Percentiles rank a stretch among this genome's conserved stretches.
These are phyloP conservation scores for Vitis vinifera DNA, from an alignment of 164 flowering plant genomes.

Conservation along the genomic window DNA sequence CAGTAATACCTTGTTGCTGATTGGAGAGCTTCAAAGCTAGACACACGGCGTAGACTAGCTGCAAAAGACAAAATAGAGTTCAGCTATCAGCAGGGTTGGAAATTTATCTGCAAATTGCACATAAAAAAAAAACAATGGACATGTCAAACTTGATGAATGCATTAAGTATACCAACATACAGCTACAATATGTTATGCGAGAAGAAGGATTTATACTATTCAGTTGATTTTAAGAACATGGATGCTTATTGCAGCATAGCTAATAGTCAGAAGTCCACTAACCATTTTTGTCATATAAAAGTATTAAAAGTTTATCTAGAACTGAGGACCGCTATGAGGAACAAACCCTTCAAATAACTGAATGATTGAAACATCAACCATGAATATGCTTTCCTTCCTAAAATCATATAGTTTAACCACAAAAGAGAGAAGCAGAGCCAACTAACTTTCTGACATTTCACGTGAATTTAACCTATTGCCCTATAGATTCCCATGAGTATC, in stretches of 20 bases:
- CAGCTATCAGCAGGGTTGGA: not conserved
- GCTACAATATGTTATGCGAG: not conserved
- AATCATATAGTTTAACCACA: too few species aligned
- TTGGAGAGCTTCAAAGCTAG: slow-evolving; percentile 25
- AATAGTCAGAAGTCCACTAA: not conserved
- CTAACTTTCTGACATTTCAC: too few species aligned
- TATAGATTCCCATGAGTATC: too few species aligned
- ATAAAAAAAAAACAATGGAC: not conserved
- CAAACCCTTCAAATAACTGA: not conserved
- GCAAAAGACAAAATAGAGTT: slow-evolving; percentile 5
- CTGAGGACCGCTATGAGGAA: too few species aligned
- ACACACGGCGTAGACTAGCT: slow-evolving; percentile 21
- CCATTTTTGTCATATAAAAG: not conserved
- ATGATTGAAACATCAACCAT: not conserved
- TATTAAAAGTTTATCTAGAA: not conserved
- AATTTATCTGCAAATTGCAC: not conserved
- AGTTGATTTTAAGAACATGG: not conserved
- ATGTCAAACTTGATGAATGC: not conserved
- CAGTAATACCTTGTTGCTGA: slow-evolving; percentile 13
- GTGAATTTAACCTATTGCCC: too few species aligned
- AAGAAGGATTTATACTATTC: not conserved
- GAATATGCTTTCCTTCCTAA: not conserved
- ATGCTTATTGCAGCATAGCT: not conserved
- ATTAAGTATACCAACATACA: not conserved
- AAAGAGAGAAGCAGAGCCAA: too few species aligned